These are phyloP conservation scores for Zangia roseola DNA, from an alignment of 768 basidiomycete species.

Conservation along the genomic window DNA sequence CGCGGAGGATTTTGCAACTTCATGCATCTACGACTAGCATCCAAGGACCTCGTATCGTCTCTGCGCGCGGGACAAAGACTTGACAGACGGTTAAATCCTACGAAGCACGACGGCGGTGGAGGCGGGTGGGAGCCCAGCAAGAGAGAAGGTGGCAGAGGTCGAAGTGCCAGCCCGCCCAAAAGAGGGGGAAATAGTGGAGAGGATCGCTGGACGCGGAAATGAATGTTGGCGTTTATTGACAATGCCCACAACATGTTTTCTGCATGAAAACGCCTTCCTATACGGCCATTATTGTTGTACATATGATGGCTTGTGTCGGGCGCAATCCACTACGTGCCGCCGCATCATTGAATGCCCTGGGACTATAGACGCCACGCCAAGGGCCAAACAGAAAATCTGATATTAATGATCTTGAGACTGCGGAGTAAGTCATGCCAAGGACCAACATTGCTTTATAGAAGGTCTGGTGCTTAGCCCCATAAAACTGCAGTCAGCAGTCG, in stretches of 20 bases:
- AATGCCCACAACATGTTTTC: background rate
- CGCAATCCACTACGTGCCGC: background rate
- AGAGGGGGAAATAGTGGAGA: slow-evolving; percentile 66
- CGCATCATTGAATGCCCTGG: too few species aligned
- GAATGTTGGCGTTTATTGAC: background rate
- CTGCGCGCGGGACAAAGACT: slow-evolving; percentile 81
- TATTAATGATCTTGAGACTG: too few species aligned
- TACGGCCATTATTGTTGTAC: background rate
- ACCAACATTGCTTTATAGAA: too few species aligned
- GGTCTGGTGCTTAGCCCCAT: too few species aligned
- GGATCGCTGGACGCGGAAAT: slow-evolving; percentile 75
- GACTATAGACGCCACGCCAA: too few species aligned
- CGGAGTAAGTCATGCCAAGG: too few species aligned
- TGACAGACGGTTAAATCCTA: slow-evolving; percentile 74
- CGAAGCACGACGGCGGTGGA: slow-evolving; percentile 58
- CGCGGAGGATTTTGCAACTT: slow-evolving; percentile 99
- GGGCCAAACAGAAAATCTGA: too few species aligned
- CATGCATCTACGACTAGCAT: slow-evolving; percentile 92
- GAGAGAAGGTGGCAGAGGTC: slow-evolving; percentile 60
- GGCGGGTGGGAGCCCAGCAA: slow-evolving; percentile 85
- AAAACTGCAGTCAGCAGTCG: too few species aligned
- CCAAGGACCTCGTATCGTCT: slow-evolving; percentile 76
- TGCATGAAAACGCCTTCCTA: background rate
- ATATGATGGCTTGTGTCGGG: background rate
- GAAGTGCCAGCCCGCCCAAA: slow-evolving; percentile 72